These are phyloP conservation scores for Neonectria sp. DNA, from an alignment of 2,329 filamentous ascomycete genomes.

Conservation along the genomic window DNA sequence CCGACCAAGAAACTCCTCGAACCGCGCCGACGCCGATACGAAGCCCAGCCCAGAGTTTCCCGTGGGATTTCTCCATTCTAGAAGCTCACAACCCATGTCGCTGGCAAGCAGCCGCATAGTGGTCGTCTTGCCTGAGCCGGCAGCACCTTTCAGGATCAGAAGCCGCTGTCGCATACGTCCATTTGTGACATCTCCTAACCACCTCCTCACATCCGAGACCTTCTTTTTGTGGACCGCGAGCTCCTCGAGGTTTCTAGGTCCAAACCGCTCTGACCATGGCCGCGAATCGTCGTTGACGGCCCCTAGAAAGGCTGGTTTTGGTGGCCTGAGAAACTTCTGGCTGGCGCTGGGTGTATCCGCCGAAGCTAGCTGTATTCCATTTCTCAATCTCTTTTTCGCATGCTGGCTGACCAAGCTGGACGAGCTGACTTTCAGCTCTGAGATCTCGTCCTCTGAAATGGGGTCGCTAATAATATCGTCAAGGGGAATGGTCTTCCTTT, in stretches of 20 bases:
- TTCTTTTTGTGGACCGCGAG: slow-evolving; percentile 96
- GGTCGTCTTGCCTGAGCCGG: slow-evolving; percentile 93
- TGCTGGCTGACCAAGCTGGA: slow-evolving; percentile 70
- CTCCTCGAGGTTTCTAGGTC: slow-evolving; percentile 82
- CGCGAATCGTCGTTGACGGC: slow-evolving; percentile 69
- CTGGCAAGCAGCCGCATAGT: slow-evolving; percentile 84
- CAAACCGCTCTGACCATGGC: slow-evolving; percentile 92
- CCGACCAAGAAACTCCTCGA: slow-evolving; percentile 91
- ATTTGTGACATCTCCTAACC: slow-evolving; percentile 82
- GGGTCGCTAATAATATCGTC: slow-evolving; percentile 69
- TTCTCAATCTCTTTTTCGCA: slow-evolving; percentile 68
- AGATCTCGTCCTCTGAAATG: slow-evolving; percentile 73
- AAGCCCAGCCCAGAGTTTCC: slow-evolving; percentile 73
- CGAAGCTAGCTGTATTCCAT: slow-evolving; percentile 46
- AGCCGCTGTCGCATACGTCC: slow-evolving; percentile 79
- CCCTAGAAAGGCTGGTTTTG: slow-evolving; percentile 48
- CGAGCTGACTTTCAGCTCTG: slow-evolving; percentile 63
- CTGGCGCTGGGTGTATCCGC: slow-evolving; percentile 54
- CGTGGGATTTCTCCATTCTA: slow-evolving; percentile 93
- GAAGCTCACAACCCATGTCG: slow-evolving; percentile 81
- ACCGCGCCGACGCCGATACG: slow-evolving; percentile 82
- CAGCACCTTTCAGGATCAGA: slow-evolving; percentile 89
- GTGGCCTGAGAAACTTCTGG: slow-evolving; percentile 67
- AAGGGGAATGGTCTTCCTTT: slow-evolving; percentile 49
- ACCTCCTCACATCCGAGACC: slow-evolving; percentile 85